A percentile compares a stretch with the other conserved stretches of the same genome.
Conservation (phyloP, 352 stramenopile species). For the Globisporangium spiculum region DNA sequence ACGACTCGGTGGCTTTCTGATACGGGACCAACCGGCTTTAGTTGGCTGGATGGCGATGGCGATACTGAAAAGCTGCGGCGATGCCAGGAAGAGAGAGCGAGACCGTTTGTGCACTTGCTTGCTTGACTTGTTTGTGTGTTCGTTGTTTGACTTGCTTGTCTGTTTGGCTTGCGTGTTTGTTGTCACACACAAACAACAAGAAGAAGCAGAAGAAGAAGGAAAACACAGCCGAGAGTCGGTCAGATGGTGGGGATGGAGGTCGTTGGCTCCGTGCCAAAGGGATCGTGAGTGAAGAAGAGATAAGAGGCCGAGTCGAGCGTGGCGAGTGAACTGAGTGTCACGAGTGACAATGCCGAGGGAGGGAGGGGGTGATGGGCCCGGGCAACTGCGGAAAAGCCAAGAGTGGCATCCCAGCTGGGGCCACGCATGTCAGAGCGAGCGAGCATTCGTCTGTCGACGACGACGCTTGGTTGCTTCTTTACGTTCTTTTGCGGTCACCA, state of each 20-base stretch:
- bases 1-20: background rate
- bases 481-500: background rate
- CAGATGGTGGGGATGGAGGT: background rate
- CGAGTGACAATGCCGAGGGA: background rate
- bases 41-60: background rate
- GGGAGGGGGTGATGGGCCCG: background rate
- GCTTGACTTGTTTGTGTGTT: background rate
- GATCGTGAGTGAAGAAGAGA: conserved; percentile 12
- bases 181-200: background rate
- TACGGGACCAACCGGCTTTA: background rate
- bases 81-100: background rate
- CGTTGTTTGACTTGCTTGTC: background rate
- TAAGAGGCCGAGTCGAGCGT: background rate
- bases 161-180: background rate
- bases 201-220: background rate
- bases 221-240: background rate
- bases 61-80: background rate
- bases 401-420: background rate
- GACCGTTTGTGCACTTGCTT: background rate
- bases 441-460: conserved; percentile 4
- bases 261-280: background rate
- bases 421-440: conserved; percentile 1
- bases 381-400: conserved; percentile 3
- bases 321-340: background rate
- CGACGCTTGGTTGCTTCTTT: background rate